Evolutionary conservation across 2,329 filamentous ascomycete genomes (phyloP), one percentile per base, ranked within the genome.

Genomic region (Lizonia empirigonia): DNA sequence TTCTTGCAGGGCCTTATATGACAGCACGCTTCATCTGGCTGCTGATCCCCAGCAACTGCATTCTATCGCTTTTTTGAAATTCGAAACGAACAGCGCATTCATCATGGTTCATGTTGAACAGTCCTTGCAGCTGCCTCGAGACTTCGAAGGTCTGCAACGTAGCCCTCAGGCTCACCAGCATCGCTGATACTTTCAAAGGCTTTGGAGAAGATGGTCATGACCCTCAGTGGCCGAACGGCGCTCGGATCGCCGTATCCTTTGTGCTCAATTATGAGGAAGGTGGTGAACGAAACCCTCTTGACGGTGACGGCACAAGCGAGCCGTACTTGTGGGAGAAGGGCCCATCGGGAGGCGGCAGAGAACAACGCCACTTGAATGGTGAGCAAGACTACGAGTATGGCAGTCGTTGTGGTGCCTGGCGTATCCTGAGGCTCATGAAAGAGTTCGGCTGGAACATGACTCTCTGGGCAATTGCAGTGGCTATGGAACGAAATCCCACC

Each of bases 381-480:
- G 72, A 74, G 63, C 63, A 12, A 63, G 79, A 81, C 54, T 82
- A 78, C 55, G 79, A 82, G 47, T 82, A 82, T 56, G 78, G 80
- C 26, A 74, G 74, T 18, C 74, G 80, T 2, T 73, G 73, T 1
- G 80, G 79, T 3, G 77, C 77, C 62, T 82, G 80, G 80, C 69
- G 79, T 3, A 65, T 81, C 2, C 78, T 81, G 61, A 68, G 75
- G 15, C 62, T 81, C 45, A 81, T 81, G 69, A 77, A 78, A 55
- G 70, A 76, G 36, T 64, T 78, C 53, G 69, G 72, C 30, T 79
- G 80, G 73, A 78, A 78, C 59, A 79, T 78, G 54, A 81, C 79
- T 0, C 68, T 81, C 5, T 80, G 81, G 54, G 79, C 77, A 8
- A 79, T 82, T 2, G 79, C 74, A 2, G 71, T 76, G 33, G 79